Base-by-base conservation (phyloP, 2,329 filamentous ascomycete species). In the Teratosphaeriaceae sp. region DNA sequence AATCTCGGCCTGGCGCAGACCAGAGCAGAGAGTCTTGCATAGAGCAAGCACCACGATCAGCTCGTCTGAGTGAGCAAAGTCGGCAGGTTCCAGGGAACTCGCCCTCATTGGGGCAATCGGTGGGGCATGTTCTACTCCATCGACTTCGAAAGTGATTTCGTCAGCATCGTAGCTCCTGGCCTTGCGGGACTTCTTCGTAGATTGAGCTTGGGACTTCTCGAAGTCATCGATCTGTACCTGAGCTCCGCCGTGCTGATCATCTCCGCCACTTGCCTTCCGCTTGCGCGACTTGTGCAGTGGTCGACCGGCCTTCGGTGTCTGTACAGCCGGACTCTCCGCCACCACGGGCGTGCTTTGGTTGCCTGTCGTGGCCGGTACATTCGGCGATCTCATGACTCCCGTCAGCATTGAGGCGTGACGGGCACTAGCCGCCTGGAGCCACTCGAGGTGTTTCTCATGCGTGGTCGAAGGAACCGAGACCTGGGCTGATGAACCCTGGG, bases 1-100 rank as follows among this genome's bases (percentile, higher is more conserved):
- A 1, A 47, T 40, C 5, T 63, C 55, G 16, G 47, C 44, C 19
- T 62, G 60, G 13, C 61, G 57, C 15, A 65, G 49, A 20, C 65
- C 65, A 18, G 64, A 64, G 24, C 65, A 56, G 7, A 65, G 43
- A 8, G 52, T 52, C 38, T 51, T 52, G 19, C 61, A 50, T 12
- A 65, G 46, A 9, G 59, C 59, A 12, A 65, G 47, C 12, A 58
- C 58, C 18, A 57, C 44, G 7, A 62, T 47, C 3, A 65, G 55
- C 11, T 60, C 56, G 18, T 60, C 52, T 20, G 49, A 45, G 37
- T 63, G 58, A 42, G 27, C 34, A 18, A 36, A 38, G 8, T 24
- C n/a, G n/a, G n/a, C n/a, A n/a, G n/a, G n/a, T n/a, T n/a, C n/a
- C n/a, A n/a, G n/a, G n/a, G n/a, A n/a, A n/a, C n/a, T n/a, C n/a